Conservation (phyloP, 2,329 filamentous ascomycete genomes). For the Purpureocillium takamizusanense region DNA sequence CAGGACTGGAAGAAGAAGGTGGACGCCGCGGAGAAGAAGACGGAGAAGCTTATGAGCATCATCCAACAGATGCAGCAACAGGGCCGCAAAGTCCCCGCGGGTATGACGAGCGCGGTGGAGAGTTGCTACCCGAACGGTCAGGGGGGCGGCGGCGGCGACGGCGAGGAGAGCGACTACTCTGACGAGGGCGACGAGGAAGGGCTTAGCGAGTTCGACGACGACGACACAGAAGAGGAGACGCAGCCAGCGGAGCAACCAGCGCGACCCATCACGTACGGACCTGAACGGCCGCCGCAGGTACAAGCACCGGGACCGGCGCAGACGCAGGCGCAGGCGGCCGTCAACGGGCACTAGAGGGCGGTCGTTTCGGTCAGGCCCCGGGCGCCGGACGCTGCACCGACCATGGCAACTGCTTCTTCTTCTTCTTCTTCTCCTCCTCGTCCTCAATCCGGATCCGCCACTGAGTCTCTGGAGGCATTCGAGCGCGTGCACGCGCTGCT, state of each 20-base stretch:
- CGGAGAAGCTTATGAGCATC: slow-evolving; percentile 85
- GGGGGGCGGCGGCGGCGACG: slow-evolving; percentile 37
- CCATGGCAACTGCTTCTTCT: no score
- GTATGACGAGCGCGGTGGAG: slow-evolving; percentile 51
- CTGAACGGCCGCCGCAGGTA: slow-evolving; percentile 36
- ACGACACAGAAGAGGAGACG: slow-evolving; percentile 46
- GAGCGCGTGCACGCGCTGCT: no score
- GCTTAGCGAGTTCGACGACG: slow-evolving; percentile 57
- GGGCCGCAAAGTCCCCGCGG: slow-evolving; percentile 66
- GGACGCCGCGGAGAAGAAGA: slow-evolving; percentile 53
- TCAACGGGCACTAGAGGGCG: slow-evolving; percentile 35
- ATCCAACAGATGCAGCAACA: slow-evolving; percentile 96
- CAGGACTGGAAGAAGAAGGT: slow-evolving; percentile 69
- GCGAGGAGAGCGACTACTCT: slow-evolving; percentile 56
- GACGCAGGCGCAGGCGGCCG: slow-evolving; percentile 11
- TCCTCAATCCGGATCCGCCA: no score
- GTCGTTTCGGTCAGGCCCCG: slow-evolving; percentile 5
- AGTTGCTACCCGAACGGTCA: slow-evolving; percentile 47
- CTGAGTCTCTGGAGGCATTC: no score
- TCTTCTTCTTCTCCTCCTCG: no score
- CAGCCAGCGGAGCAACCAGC: slow-evolving; percentile 22
- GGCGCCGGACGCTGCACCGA: not conserved
- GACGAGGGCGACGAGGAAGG: slow-evolving; percentile 54
- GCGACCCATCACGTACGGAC: slow-evolving; percentile 34
- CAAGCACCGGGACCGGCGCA: slow-evolving; percentile 11